Evolutionary conservation across 345 rosid genomes (phyloP).

Genomic region (Abelmoschus esculentus): DNA sequence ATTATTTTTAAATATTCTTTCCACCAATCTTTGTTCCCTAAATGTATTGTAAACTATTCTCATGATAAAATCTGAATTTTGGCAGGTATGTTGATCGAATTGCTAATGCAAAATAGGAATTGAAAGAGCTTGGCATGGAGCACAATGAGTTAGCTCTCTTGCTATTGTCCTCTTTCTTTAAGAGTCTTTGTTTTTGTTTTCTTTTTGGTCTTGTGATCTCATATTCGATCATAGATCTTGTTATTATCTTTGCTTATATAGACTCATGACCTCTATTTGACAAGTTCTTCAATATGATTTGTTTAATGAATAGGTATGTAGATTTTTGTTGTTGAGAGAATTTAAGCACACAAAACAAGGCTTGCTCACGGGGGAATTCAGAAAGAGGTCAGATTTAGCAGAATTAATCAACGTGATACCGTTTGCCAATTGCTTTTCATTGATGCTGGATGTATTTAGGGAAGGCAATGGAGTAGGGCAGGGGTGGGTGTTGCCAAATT

Average conservation of each 20-base stretch:
- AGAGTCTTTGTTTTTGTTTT: neutral
- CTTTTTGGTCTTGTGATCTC: neutral
- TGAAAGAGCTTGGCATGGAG: conserved; percentile 93
- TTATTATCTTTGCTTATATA: conserved; percentile 1
- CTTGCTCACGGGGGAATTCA: conserved; percentile 82
- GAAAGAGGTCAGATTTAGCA: conserved; percentile 55
- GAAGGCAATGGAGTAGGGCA: too few relatives aligned
- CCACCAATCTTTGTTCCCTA: too few relatives aligned
- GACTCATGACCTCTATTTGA: neutral
- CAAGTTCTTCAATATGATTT: neutral
- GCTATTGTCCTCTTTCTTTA: conserved; percentile 2
- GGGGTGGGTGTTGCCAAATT: too few relatives aligned
- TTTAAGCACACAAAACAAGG: conserved; percentile 89
- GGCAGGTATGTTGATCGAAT: conserved; percentile 87
- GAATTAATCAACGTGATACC: neutral
- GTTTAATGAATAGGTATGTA: conserved; percentile 56
- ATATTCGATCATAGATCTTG: neutral
- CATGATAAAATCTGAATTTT: conserved; percentile 11
- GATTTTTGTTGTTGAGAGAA: conserved; percentile 85
- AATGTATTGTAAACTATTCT: neutral
- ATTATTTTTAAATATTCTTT: too few relatives aligned
- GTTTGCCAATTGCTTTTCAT: neutral
- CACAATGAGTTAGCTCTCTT: conserved; percentile 83
- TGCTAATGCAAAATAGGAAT: conserved; percentile 91
- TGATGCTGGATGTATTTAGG: neutral